Evolutionary conservation across 2,329 filamentous ascomycete species (phyloP), one percentile per base, ranked within the genome.

Genomic region (Arthrobotrys conoides): DNA sequence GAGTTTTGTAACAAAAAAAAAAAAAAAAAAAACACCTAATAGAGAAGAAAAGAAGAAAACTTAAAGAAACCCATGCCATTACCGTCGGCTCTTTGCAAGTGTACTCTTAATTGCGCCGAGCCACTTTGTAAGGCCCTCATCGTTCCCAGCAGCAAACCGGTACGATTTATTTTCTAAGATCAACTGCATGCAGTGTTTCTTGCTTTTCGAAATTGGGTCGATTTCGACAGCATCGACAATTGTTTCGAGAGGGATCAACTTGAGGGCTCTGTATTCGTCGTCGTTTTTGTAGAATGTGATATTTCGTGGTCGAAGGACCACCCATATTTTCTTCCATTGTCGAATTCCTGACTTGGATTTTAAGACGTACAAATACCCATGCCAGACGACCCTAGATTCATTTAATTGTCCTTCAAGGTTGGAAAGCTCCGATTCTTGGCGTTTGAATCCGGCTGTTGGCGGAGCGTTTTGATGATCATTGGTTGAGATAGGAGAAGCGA

Each of bases 311-410:
- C 96, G 92, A 65, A 99, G 88, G 0, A 98, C 96, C 12, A 92
- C 92, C 96, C 96, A 98, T 76, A 94, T 88, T 82, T 93, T 91
- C 87, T 97, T 97, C 96, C 96, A 99, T 83, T 97, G 92, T 57
- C 92, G 90, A 69, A 99, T 89, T 8, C 94, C 93, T 22, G 91
- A 88, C 82, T 93, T 94, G 79, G 91, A 92, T 82, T 93, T 93
- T 71, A 97, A 88, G 79, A 93, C 90, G 84, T 93, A 92, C 36
- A 98, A 89, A 88, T 93, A 94, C 65, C 95, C 94, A 83, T 98
- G 94, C 88, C 93, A 97, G 53, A 98, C 89, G n/a, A 98, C 91
- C 27, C 94, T 89, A 0, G 90, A 91, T 83, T 90, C 90, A 68
- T 89, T 88, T 68, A 88, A 87, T 14, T 64, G 83, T 78, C 57